phyloP scores from a whole-genome alignment of 148 eudicot species.

The Persicaria tinctoria region DNA sequence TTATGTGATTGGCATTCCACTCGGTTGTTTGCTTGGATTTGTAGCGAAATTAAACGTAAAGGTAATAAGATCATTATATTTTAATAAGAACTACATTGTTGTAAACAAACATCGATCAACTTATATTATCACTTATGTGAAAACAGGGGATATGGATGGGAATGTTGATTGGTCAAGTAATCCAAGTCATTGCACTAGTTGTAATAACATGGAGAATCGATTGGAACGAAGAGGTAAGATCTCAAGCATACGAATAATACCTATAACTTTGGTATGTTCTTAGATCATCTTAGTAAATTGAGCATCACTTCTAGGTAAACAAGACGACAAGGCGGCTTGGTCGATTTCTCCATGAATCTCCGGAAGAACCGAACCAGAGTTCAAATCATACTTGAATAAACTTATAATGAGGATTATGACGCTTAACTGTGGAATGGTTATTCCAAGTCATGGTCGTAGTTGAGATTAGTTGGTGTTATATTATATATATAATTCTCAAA shows the following conservation, averaged over 20 bases:
- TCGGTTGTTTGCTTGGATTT: slow-evolving; percentile 21
- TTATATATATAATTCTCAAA: too few relatives aligned
- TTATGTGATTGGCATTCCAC: slow-evolving; percentile 30
- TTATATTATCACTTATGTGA: background rate
- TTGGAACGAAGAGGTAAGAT: background rate
- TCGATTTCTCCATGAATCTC: background rate
- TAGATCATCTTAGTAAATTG: background rate
- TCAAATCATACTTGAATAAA: background rate
- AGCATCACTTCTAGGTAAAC: background rate
- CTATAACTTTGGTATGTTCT: background rate
- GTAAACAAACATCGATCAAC: background rate
- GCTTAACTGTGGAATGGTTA: too few relatives aligned
- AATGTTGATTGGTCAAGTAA: background rate
- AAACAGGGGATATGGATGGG: background rate
- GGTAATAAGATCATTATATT: slow-evolving; percentile 15
- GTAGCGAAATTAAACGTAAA: slow-evolving; percentile 19
- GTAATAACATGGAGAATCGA: background rate
- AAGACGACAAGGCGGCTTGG: background rate
- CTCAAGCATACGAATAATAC: background rate
- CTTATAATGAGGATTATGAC: background rate
- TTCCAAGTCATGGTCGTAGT: too few relatives aligned
- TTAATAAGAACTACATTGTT: background rate
- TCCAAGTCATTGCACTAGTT: background rate
- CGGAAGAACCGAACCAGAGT: background rate
- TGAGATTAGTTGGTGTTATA: too few relatives aligned